phyloP scores from a whole-genome alignment of 1,139 yeast genomes.

The Candida sp. region DNA sequence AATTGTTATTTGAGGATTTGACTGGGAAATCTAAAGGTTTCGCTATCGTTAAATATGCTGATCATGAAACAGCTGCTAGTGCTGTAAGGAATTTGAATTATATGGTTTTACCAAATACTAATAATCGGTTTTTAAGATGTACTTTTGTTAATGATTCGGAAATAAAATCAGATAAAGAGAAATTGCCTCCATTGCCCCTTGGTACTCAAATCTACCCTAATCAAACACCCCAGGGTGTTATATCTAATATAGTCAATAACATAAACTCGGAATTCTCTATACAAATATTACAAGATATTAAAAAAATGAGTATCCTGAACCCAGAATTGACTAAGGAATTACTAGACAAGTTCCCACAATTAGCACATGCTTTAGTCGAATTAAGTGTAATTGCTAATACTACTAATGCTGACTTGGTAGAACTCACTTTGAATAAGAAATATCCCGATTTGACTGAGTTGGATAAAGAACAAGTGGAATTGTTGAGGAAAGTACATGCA shows the following conservation, averaged over 20 bases:
- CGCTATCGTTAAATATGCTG: slow-evolving; percentile 81
- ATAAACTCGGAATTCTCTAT: slow-evolving; percentile 56
- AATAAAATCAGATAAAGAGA: slow-evolving; percentile 15
- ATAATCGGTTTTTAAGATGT: slow-evolving; percentile 62
- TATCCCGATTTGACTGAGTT: slow-evolving; percentile 39
- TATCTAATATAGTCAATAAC: slow-evolving; percentile 54
- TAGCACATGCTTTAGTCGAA: slow-evolving; percentile 81
- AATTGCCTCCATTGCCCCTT: slow-evolving; percentile 43
- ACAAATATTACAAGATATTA: slow-evolving; percentile 59
- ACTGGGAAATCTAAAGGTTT: slow-evolving; percentile 93
- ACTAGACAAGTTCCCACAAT: slow-evolving; percentile 70
- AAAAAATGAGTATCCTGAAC: slow-evolving; percentile 57
- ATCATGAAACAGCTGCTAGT: slow-evolving; percentile 77
- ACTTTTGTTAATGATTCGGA: slow-evolving; percentile 55
- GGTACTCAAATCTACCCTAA: slow-evolving; percentile 52
- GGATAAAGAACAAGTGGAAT: slow-evolving; percentile 45
- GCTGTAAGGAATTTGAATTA: slow-evolving; percentile 89
- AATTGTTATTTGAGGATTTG: slow-evolving; percentile 78
- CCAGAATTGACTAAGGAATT: slow-evolving; percentile 64
- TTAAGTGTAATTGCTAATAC: slow-evolving; percentile 59
- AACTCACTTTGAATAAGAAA: slow-evolving; percentile 32
- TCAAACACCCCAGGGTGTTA: slow-evolving; percentile 58
- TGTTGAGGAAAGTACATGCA: slow-evolving; percentile 54
- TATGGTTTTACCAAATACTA: slow-evolving; percentile 60
- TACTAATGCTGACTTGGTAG: slow-evolving; percentile 54